phyloP scores from a whole-genome alignment of 1,284 basidiomycete genomes.

The Cryptococcus maquisensis region DNA sequence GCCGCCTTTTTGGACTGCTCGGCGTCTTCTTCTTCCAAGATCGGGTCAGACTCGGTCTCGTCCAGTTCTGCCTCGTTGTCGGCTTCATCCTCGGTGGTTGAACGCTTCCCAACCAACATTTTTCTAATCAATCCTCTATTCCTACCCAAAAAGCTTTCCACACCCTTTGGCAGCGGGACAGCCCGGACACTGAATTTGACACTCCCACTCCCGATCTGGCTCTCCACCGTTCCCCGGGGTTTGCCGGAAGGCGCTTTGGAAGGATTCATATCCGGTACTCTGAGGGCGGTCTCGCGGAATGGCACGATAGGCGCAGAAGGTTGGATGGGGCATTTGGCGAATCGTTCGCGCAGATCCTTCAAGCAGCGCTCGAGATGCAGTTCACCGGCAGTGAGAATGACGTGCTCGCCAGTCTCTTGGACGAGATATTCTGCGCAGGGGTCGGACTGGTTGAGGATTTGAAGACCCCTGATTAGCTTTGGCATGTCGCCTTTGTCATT shows the following conservation, averaged over 20 bases:
- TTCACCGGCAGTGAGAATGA: slow-evolving; percentile 94
- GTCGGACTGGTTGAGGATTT: slow-evolving; percentile 88
- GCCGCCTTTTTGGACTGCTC: slow-evolving; percentile 58
- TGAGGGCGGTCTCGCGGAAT: slow-evolving; percentile 91
- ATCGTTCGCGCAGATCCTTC: slow-evolving; percentile 90
- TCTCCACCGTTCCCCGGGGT: slow-evolving; percentile 72
- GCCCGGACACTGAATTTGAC: slow-evolving; percentile 83
- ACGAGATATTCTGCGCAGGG: slow-evolving; percentile 97
- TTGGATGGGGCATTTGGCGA: slow-evolving; percentile 88
- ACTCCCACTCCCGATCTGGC: slow-evolving; percentile 64
- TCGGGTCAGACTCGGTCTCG: slow-evolving; percentile 35
- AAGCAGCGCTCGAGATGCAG: slow-evolving; percentile 95
- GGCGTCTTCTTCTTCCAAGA: slow-evolving; percentile 51
- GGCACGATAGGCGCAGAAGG: slow-evolving; percentile 94
- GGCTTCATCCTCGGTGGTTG: slow-evolving; percentile 32
- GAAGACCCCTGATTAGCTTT: slow-evolving; percentile 81
- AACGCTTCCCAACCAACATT: slow-evolving; percentile 42
- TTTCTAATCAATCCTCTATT: slow-evolving; percentile 53
- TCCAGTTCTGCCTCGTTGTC: slow-evolving; percentile 48
- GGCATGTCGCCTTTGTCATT: slow-evolving; percentile 69
- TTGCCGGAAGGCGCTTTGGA: slow-evolving; percentile 65
- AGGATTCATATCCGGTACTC: slow-evolving; percentile 78
- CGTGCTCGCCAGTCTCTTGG: slow-evolving; percentile 95
- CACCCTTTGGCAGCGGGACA: slow-evolving; percentile 64
- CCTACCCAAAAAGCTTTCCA: slow-evolving; percentile 71